Conservation (phyloP, 2,329 filamentous ascomycete genomes). For the Huntiella savannae region DNA sequence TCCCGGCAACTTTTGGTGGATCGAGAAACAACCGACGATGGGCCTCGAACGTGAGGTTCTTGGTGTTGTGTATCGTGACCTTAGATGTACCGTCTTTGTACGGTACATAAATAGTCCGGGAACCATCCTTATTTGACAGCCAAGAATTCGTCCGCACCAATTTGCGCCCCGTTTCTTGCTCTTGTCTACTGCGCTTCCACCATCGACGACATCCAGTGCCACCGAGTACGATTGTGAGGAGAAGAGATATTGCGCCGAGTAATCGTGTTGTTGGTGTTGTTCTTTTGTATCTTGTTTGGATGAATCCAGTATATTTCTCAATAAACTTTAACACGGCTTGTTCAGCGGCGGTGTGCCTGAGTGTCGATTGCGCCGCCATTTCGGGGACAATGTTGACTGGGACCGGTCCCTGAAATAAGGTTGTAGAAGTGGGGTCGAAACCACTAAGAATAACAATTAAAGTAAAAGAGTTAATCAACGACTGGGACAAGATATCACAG, state of each 20-base stretch:
- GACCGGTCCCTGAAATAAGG: background rate
- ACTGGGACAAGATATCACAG: too few relatives aligned
- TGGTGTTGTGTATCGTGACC: constrained; percentile 78
- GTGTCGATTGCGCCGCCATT: constrained; percentile 80
- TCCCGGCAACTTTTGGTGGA: constrained; percentile 63
- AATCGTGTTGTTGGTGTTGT: constrained; percentile 56
- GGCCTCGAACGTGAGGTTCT: constrained; percentile 86
- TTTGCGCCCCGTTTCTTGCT: constrained; percentile 65
- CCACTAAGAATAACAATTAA: background rate
- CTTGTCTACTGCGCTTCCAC: constrained; percentile 54
- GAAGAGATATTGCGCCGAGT: constrained; percentile 55
- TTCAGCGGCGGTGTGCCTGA: constrained; percentile 45
- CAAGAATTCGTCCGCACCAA: constrained; percentile 83
- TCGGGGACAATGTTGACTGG: background rate
- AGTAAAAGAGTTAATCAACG: background rate
- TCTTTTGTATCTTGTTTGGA: constrained; percentile 35
- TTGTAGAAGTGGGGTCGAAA: background rate
- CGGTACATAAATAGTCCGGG: constrained; percentile 83
- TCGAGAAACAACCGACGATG: constrained; percentile 86
- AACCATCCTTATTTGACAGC: constrained; percentile 83
- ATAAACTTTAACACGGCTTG: constrained; percentile 47
- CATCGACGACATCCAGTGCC: constrained; percentile 63
- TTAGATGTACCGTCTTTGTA: constrained; percentile 77
- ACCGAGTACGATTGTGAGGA: constrained; percentile 58
- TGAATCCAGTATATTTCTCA: constrained; percentile 35